Conservation (phyloP, 2,329 filamentous ascomycete genomes). For the Amphichorda felina region DNA sequence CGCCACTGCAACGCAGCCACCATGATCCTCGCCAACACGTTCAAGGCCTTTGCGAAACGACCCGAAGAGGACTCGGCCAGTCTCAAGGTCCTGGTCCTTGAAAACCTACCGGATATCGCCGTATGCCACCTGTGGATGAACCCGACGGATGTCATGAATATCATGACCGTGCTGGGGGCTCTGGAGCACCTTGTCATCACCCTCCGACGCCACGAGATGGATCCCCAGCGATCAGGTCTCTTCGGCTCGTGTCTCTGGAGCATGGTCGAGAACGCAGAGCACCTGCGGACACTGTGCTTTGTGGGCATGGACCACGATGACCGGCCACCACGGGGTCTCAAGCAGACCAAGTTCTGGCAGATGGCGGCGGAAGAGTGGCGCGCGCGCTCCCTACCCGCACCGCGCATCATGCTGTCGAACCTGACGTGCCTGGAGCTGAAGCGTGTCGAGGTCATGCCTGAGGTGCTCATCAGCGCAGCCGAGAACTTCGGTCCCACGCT, state of each 20-base stretch:
- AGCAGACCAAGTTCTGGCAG: slow-evolving; percentile 23
- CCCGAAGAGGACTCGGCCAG: slow-evolving; percentile 28
- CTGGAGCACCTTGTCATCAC: slow-evolving; percentile 34
- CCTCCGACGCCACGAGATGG: slow-evolving; percentile 29
- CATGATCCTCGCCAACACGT: slow-evolving; percentile 37
- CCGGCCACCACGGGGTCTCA: slow-evolving; percentile 21
- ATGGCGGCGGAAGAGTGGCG: slow-evolving; percentile 25
- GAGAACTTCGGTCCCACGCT: slow-evolving; percentile 24
- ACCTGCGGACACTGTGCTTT: slow-evolving; percentile 33
- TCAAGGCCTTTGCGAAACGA: slow-evolving; percentile 33
- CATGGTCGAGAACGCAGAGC: slow-evolving; percentile 30
- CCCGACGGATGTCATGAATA: slow-evolving; percentile 36
- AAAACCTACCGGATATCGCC: slow-evolving; percentile 36
- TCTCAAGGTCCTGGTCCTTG: slow-evolving; percentile 34
- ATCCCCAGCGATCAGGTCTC: slow-evolving; percentile 17
- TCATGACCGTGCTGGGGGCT: slow-evolving; percentile 25
- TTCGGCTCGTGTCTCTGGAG: slow-evolving; percentile 37
- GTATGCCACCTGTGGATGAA: slow-evolving; percentile 37
- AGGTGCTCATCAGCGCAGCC: slow-evolving; percentile 19
- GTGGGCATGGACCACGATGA: slow-evolving; percentile 31
- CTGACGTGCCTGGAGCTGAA: slow-evolving; percentile 32
- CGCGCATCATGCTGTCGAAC: slow-evolving; percentile 20
- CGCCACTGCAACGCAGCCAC: slow-evolving; percentile 32
- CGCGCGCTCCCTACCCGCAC: slow-evolving; percentile 22
- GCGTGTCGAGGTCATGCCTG: slow-evolving; percentile 24